Base-by-base conservation (phyloP, 306 rosid species). In the Canavalia gladiata region DNA sequence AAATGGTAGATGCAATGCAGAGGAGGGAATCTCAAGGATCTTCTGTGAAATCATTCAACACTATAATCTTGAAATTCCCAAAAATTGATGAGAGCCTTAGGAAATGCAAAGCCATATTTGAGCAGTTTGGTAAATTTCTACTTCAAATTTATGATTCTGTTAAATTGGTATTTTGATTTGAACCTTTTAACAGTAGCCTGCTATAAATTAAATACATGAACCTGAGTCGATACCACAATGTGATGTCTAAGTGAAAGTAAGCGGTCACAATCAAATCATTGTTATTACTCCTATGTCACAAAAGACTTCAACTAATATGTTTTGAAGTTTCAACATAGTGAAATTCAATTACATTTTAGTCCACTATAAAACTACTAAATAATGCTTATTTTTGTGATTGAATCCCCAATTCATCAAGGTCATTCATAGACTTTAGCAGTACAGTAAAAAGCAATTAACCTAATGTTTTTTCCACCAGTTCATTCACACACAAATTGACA, bases 21-120 rank as follows among this genome's bases (percentile, higher is more conserved):
- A 84, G 75, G 54, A 90, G 97, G 74, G 94, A 90, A 18, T 80
- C 87, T 34, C 87, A 73, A 6, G 99, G 99, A 83, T 80, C 85
- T 81, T 74, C 89, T 10, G 82, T 89, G 83, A 95, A 85, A 82
- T 93, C 99, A 11, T 93, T 95, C 86, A 87, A 95, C 86, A 81
- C 85, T 81, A 76, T 95, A 74, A 92, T 95, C 88, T 87, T 95
- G 88, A 93, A 95, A 68, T 95, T 95, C 72, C 98, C 94, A 35
- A 95, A 95, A 90, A 91, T 95, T 34, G 99, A 93, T 34, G 96
- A 87, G 81, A 95, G 90, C 87, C 87, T 95, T 34, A 84, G 96
- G 81, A 95, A 88, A 60, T 95, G 99, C 93, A 88, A 86, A 87
- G 85, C 86, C 62, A 91, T 83, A 79, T 95, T 91, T 59, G 81